phyloP scores from a whole-genome alignment of 2,329 filamentous ascomycete genomes.

The Drechslerella dactyloides region DNA sequence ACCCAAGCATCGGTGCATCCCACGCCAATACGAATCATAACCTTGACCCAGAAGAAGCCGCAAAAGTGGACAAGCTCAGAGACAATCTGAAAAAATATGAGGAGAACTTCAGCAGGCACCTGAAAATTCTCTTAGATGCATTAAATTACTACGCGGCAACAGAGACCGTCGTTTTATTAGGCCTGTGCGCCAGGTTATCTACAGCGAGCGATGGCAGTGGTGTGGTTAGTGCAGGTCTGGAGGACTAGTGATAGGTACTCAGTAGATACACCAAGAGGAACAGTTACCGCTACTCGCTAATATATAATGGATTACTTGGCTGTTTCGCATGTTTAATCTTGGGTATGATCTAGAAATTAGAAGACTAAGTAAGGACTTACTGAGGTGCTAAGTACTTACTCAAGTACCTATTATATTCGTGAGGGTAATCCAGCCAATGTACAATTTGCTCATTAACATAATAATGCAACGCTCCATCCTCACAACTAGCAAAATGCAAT shows the following conservation, averaged over 20 bases:
- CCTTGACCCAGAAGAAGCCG: conserved; percentile 52
- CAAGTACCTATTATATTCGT: too few species aligned
- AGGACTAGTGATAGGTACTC: conserved; percentile 19
- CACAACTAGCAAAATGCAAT: too few species aligned
- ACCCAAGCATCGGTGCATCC: conserved; percentile 67
- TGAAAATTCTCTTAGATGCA: conserved; percentile 92
- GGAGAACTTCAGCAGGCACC: conserved; percentile 85
- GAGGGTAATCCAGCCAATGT: too few species aligned
- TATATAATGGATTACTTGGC: too few species aligned
- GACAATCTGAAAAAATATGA: conserved; percentile 92
- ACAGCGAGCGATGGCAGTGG: conserved; percentile 79
- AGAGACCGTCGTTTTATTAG: conserved; percentile 91
- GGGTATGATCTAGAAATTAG: too few species aligned
- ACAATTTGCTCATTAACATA: too few species aligned
- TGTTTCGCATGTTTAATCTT: too few species aligned
- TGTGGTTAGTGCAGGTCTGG: conserved; percentile 39
- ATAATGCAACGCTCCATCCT: too few species aligned
- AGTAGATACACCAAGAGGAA: not conserved
- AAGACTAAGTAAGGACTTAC: too few species aligned
- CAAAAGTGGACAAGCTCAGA: conserved; percentile 75
- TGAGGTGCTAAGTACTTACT: too few species aligned
- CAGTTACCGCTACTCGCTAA: not conserved
- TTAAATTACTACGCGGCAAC: conserved; percentile 97
- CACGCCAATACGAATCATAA: conserved; percentile 14
- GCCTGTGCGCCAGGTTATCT: conserved; percentile 80